Base-by-base conservation (phyloP, 1,284 basidiomycete genomes). In the Spongiforma sp. region DNA sequence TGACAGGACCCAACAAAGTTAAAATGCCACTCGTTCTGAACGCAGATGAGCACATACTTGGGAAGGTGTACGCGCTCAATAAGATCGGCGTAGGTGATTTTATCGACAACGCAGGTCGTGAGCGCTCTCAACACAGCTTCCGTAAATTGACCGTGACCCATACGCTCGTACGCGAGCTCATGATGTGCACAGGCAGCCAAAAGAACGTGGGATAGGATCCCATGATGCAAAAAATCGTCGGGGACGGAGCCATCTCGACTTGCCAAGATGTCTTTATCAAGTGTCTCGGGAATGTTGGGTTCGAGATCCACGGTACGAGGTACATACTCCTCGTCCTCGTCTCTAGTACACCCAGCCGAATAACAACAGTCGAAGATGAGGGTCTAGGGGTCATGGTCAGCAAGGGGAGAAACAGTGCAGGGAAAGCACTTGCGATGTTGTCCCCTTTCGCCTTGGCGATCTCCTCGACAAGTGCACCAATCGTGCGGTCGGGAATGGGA, bases 341-440 rank as follows among this genome's bases (percentile, higher is more conserved):
- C 73, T 26, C 78, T 69, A n/a, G 84, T 81, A 0, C 74, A 74
- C 21, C 75, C 75, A 3, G 73, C 72, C 4, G 82, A 81, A 75
- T 89, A 88, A 71, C 86, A 89, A 62, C 85, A 83, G 69, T 89
- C 88, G 50, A 89, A 77, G 54, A 89, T 81, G 62, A 90, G 75
- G 6, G 84, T 85, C 69, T 70, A 57, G n/a, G 24, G 28, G 21
- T 19, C 15, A 48, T 50, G 12, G 39, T 52, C 36, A 59, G 54
- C 10, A 32, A 19, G 39, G 15, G 14, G 37, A 8, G 24, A 41
- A 26, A 30, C 1, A n/a, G 28, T 17, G 14, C 14, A 5, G 17
- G 19, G 9, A 17, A 32, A 7, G 5, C 8, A 61, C 68, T 14
- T 50, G 60, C 71, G 67, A 90, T 85, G 62, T 89, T 90, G 72